phyloP scores from a whole-genome alignment of 2,329 filamentous ascomycete genomes.

The Penicillium polonicum region DNA sequence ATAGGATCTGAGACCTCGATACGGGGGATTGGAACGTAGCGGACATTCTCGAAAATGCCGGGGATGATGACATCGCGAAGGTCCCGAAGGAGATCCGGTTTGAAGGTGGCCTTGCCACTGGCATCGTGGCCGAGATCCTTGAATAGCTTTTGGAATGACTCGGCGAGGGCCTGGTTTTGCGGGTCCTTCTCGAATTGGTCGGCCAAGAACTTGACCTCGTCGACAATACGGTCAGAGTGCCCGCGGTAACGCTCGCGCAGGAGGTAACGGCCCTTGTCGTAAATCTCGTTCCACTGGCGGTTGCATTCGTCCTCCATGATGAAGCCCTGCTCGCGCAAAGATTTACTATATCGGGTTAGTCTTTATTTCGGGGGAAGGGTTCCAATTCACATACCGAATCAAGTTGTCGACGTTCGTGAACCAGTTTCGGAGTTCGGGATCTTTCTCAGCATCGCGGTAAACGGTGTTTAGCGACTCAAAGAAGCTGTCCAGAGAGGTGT shows the following conservation, averaged over 20 bases:
- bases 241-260: slow-evolving; percentile 82
- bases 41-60: slow-evolving; percentile 74
- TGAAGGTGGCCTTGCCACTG: slow-evolving; percentile 82
- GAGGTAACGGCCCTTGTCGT: slow-evolving; percentile 81
- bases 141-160: slow-evolving; percentile 80
- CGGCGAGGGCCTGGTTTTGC: slow-evolving; percentile 77
- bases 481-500: slow-evolving; percentile 82
- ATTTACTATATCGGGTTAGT: slow-evolving; percentile 53
- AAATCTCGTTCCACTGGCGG: slow-evolving; percentile 77
- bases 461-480: slow-evolving; percentile 81
- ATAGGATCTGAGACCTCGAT: slow-evolving; percentile 86
- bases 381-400: slow-evolving; percentile 52
- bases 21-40: slow-evolving; percentile 88
- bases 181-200: slow-evolving; percentile 87
- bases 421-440: slow-evolving; percentile 84
- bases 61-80: slow-evolving; percentile 84
- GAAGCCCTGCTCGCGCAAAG: slow-evolving; percentile 85
- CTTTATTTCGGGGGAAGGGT: background rate
- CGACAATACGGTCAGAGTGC: slow-evolving; percentile 81
- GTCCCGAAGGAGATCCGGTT: slow-evolving; percentile 89
- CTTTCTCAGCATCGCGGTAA: slow-evolving; percentile 81
- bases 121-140: slow-evolving; percentile 83
- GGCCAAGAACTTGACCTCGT: slow-evolving; percentile 86
- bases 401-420: slow-evolving; percentile 77
- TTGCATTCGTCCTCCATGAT: slow-evolving; percentile 79